phyloP scores from a whole-genome alignment of 2,329 filamentous ascomycete genomes.

The Alternaria viburni region DNA sequence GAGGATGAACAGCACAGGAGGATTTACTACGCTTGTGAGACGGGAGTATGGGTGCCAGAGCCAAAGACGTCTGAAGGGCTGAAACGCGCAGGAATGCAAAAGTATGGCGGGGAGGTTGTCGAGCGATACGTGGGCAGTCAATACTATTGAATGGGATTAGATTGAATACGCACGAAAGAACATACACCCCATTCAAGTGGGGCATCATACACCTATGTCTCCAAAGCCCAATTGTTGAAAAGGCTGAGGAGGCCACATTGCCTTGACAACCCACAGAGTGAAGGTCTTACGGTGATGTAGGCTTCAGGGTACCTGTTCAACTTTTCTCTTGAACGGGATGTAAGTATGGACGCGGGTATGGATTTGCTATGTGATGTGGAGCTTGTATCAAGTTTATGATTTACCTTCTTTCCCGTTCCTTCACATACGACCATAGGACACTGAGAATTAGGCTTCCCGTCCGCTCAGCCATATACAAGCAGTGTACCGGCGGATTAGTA shows the following conservation, averaged over 20 bases:
- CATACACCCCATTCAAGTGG: neutral
- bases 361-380: neutral
- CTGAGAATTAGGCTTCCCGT: neutral
- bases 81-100: constrained; percentile 2
- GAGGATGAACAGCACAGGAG: neutral
- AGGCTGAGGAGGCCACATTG: neutral
- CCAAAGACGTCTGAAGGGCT: neutral
- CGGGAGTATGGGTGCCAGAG: constrained; percentile 9
- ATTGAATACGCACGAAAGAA: neutral
- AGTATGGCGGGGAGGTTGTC: constrained; percentile 3
- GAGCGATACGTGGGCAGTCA: constrained; percentile 9
- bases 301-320: neutral
- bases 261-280: neutral
- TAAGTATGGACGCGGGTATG: neutral
- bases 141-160: constrained; percentile 1
- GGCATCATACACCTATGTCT: neutral
- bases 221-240: neutral
- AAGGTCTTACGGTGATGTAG: accelerated
- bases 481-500: neutral
- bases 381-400: too few relatives aligned
- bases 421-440: neutral
- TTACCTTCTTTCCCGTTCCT: neutral
- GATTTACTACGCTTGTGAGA: constrained; percentile 11
- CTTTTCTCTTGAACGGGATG: neutral
- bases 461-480: neutral